These are phyloP conservation scores for Rosa lucieae DNA, from an alignment of 306 rosid genomes.

Conservation along the genomic window DNA sequence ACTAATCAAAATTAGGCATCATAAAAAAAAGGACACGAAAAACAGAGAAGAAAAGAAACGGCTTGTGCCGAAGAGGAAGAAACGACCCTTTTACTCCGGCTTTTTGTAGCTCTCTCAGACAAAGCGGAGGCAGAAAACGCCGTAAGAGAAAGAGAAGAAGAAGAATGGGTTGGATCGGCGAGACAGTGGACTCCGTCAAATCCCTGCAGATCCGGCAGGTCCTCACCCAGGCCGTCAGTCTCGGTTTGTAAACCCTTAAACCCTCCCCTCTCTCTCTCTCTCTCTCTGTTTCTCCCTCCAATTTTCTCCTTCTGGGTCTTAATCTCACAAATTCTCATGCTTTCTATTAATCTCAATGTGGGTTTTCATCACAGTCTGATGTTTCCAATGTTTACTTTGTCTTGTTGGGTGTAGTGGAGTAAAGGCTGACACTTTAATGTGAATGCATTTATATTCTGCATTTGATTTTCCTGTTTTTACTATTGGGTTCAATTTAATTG, in stretches of 20 bases:
- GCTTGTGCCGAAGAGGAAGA: neutral
- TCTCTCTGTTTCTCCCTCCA: neutral
- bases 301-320: neutral
- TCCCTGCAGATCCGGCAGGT: conserved; percentile 90
- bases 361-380: neutral
- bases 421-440: neutral
- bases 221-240: conserved; percentile 74
- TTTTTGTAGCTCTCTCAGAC: neutral
- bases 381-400: neutral
- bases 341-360: conserved; percentile 2
- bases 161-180: conserved; percentile 76
- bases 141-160: neutral
- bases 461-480: neutral
- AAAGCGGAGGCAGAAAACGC: neutral
- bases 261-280: neutral
- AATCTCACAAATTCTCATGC: neutral
- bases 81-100: neutral
- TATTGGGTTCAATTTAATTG: neutral
- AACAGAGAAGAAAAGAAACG: neutral
- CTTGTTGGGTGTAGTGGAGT: neutral
- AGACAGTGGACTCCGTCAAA: conserved; percentile 64
- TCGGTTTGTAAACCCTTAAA: conserved; percentile 47
- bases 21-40: neutral
- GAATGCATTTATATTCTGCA: neutral
- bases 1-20: neutral